Percentiles rank a stretch among this genome's conserved stretches.
Conservation (phyloP, 306 rosid species). For the Sicyos baderoa region DNA sequence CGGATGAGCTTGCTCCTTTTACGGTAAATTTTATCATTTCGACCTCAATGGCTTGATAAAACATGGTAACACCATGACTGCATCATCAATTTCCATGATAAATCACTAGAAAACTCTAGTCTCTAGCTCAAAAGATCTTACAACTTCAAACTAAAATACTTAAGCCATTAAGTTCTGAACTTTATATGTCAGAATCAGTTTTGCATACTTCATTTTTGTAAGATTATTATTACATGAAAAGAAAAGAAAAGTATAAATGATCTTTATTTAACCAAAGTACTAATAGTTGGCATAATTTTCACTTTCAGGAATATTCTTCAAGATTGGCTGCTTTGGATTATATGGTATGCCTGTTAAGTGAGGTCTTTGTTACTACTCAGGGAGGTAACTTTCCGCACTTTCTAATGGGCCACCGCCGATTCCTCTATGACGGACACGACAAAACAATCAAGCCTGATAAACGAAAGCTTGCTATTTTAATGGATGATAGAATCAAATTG, state of each 20-base stretch:
- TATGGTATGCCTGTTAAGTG: slow-evolving; percentile 75
- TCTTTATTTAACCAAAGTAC: background rate
- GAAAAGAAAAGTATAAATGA: background rate
- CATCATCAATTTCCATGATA: background rate
- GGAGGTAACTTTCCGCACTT: slow-evolving; percentile 99
- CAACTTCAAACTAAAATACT: background rate
- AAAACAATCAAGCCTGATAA: no score
- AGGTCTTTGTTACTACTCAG: slow-evolving; percentile 92
- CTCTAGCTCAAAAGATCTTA: background rate
- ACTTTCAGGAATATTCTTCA: slow-evolving; percentile 72
- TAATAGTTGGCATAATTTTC: slow-evolving; percentile 4
- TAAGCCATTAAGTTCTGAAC: background rate
- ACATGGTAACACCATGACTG: no score
- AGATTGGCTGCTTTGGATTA: slow-evolving; percentile 93
- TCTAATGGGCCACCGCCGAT: slow-evolving; percentile 94
- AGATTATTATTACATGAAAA: no score
- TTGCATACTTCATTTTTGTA: no score
- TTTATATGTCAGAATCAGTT: no score
- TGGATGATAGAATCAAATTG: no score
- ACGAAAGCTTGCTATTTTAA: no score
- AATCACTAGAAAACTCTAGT: background rate
- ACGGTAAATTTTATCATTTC: slow-evolving; percentile 33
- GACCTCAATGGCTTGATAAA: no score
- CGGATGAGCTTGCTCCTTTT: slow-evolving; percentile 27
- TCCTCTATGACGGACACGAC: slow-evolving; percentile 20